Evolutionary conservation across 768 basidiomycete genomes (phyloP), one percentile per base, ranked within the genome.

Genomic region (Podaxis carcinomalis): DNA sequence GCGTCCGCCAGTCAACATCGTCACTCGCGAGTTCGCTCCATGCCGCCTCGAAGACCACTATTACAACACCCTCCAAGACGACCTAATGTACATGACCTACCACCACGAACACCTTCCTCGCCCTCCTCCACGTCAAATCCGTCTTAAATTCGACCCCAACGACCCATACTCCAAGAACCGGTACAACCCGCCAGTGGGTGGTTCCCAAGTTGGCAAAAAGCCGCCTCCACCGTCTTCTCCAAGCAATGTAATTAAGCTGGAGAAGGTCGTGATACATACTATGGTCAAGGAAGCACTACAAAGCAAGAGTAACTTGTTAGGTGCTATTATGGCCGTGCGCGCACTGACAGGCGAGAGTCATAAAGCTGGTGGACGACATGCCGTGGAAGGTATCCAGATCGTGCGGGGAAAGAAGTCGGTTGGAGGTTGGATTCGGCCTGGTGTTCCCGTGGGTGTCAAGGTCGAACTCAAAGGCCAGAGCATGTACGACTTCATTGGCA

Each of bases 61-160:
- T 78, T 71, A 90, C 73, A 75, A 78, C 40, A 88, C 94, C 7
- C 80, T 98, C 62, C 85, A 85, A 21, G 90, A 95, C 73, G 83
- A 98, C 76, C 79, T 95, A 67, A 86, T 98, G 83, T 99, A 99
- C 82, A 88, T 98, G 83, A 90, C 89, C 56, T 97, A 98, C 78
- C 77, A 83, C 53, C 96, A 98, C 74, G 81, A 87, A 67, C 74
- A 78, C 62, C 65, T 63, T 46, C 77, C 72, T n/a, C 81, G 79
- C 50, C 80, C 82, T 11, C 75, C 80, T 10, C 79, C 79, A 7
- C 83, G 85, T 62, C 73, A 79, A 55, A 86, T 87, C 62, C 85
- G 86, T 54, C 83, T 86, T 63, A 83, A 77, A 16, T 91, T 84
- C 76, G 88, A 94, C 78, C 87, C 89, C 4, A 68, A 80, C 35